Evolutionary conservation across 2,329 filamentous ascomycete species (phyloP).

Genomic region (Trichoderma gracile): DNA sequence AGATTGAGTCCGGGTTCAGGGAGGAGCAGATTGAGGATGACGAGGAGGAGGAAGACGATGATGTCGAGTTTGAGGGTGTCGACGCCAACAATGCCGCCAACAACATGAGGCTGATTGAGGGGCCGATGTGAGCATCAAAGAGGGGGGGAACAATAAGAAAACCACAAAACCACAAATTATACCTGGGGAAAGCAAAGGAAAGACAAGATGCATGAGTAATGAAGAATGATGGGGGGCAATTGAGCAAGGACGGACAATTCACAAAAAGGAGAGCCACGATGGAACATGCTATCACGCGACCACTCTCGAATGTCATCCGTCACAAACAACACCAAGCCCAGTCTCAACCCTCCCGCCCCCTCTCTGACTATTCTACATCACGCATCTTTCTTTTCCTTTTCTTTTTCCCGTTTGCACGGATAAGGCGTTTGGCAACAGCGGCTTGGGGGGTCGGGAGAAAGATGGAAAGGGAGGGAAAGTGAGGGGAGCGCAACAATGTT

Average conservation of each 20-base stretch:
- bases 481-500: background rate
- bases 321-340: too few species aligned
- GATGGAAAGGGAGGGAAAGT: too few species aligned
- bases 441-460: background rate
- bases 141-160: background rate
- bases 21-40: constrained; percentile 63
- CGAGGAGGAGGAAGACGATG: constrained; percentile 63
- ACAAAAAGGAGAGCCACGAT: background rate
- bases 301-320: background rate
- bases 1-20: constrained; percentile 78
- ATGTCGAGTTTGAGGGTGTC: constrained; percentile 45
- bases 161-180: background rate
- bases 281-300: background rate
- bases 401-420: background rate
- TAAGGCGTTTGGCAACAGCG: constrained; percentile 16
- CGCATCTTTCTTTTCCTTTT: background rate
- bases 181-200: background rate
- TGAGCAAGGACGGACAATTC: background rate
- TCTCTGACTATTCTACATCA: background rate
- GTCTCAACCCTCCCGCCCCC: background rate
- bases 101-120: constrained; percentile 35
- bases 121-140: constrained; percentile 25
- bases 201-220: background rate
- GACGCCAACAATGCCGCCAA: constrained; percentile 30
- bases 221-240: background rate